Evolutionary conservation across 2,329 filamentous ascomycete species (phyloP), one percentile per base, ranked within the genome.

Genomic region (Hypoxylon sp.): DNA sequence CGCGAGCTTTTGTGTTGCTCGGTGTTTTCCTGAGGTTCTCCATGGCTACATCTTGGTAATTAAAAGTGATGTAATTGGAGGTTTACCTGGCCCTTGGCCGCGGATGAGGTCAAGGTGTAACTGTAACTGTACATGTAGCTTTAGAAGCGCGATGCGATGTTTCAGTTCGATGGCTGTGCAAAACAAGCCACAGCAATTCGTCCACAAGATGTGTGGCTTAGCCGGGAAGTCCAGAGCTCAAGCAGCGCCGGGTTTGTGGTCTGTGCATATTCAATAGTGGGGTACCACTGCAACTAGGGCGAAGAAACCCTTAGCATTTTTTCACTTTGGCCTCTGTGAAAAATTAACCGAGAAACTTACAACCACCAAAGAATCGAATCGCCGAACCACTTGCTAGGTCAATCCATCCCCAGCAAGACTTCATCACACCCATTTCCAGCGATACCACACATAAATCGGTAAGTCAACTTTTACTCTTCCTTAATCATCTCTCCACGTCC

Each of bases 1-100:
- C 78, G 45, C 79, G 76, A 64, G 64, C 59, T 61, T 69, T 72
- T n/a, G 70, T 66, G 17, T 51, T 59, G 52, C 60, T 66, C 51
- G 38, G 48, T 45, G 57, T 64, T 29, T 54, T 38, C 55, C 61
- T 64, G 46, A 63, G 60, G 54, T 60, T 57, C 23, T 63, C 63
- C 66, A 69, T 69, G 32, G 57, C 67, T 68, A 66, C 64, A 67
- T 68, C 25, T 63, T 67, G 61, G 13, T 46, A 16, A 35, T 11
- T 47, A 20, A 13, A 25, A 36, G 27, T 15, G 12, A 16, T 11
- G 19, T 26, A n/a, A 8, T 27, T 11, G 38, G 9, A 21, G n/a
- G n/a, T n/a, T n/a, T n/a, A n/a, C n/a, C 8, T 29, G 21, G 4
- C 8, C 23, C 34, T 19, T 43, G n/a, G n/a, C n/a, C n/a, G n/a